These are phyloP conservation scores for Mucor piriformis DNA, from an alignment of 371 early-diverging fungal genomes.

Conservation along the genomic window DNA sequence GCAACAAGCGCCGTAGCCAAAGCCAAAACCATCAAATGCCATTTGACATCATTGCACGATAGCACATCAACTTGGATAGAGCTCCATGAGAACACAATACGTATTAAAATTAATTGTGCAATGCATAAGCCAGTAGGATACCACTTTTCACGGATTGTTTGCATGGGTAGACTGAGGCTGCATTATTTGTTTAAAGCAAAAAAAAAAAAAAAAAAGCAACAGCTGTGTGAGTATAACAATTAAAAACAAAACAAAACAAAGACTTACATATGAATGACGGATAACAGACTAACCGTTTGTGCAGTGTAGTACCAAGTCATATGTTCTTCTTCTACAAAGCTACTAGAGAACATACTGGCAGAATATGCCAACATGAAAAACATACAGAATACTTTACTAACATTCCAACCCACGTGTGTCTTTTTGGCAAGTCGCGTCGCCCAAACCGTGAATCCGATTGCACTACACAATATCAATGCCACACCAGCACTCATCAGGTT, in stretches of 20 bases:
- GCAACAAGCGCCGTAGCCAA: constrained; percentile 1
- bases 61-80: constrained; percentile 5
- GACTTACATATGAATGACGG: constrained; percentile 50
- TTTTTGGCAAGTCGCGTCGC: neutral
- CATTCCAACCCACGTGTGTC: constrained; percentile 7
- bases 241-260: neutral
- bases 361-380: constrained; percentile 47
- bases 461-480: constrained; percentile 16
- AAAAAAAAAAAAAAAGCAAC: too few relatives aligned
- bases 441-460: constrained; percentile 6
- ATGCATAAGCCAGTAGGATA: constrained; percentile 5
- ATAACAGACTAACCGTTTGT: constrained; percentile 58
- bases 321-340: constrained; percentile 81
- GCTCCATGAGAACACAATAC: constrained; percentile 18
- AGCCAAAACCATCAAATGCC: constrained; percentile 24
- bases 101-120: constrained; percentile 9
- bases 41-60: constrained; percentile 16
- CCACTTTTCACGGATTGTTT: neutral
- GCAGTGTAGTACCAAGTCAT: constrained; percentile 74
- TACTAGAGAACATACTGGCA: constrained; percentile 69
- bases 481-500: constrained; percentile 54
- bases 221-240: neutral
- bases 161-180: constrained; percentile 11
- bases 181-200: neutral
- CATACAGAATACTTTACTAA: constrained; percentile 27